Evolutionary conservation across 768 basidiomycete species (phyloP), one percentile per base, ranked within the genome.

Genomic region (Amanita pallidorosea): DNA sequence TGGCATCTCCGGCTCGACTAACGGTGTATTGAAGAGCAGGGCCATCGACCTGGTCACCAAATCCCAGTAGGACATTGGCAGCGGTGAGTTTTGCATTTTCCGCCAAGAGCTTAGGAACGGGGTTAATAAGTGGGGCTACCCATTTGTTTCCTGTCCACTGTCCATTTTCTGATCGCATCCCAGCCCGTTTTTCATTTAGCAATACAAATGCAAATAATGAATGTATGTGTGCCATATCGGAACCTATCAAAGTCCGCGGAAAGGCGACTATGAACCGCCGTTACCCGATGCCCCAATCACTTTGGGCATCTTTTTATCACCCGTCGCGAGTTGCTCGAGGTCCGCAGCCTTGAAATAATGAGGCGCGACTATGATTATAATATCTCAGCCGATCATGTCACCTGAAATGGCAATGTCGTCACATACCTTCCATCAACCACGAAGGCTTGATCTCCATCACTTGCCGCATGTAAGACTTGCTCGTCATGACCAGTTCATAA

Each of bases 381-480:
- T 52, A 23, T 52, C 38, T 40, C 43, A 55, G 18, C 53, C 29
- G 50, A 45, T 25, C 51, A 45, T 45, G 5, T 33, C 12, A 29
- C 45, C 53, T 36, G 17, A 45, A 45, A 22, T 27, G 13, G 17
- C n/a, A 35, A 49, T 27, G 29, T 34, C 9, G 29, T 34, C 9
- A 70, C 80, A 50, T 50, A 84, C 88, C 86, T 76, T 97, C 95
- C 38, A 96, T 65, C 29, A 97, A 65, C 96, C 96, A 98, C 22
- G 80, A 63, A 4, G 95, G 89, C 63, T 98, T 97, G 62, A 98
- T 97, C 60, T 98, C 96, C 93, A 98, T 97, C 35, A 93, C 77
- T 74, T 97, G 94, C 55, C 90, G 76, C 79, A 97, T 87, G 61
- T 96, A 99, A 29, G 96, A 97, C 68, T 98, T 97, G 35, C 85